These are phyloP conservation scores for Nothopassalora personata DNA, from an alignment of 2,329 filamentous ascomycete species.

Conservation along the genomic window DNA sequence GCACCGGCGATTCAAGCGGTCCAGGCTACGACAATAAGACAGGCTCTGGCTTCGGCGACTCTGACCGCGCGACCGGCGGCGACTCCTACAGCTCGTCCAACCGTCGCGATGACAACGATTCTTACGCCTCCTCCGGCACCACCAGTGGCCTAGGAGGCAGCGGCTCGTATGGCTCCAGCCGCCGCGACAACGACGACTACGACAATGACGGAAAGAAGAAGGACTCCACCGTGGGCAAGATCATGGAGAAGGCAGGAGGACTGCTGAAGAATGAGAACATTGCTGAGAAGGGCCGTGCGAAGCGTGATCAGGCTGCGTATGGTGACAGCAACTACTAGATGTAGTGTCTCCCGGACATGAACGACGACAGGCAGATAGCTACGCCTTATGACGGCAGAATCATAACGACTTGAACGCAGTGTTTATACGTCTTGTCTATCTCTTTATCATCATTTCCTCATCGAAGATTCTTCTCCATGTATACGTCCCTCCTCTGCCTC, in stretches of 20 bases:
- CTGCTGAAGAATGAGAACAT: conserved; percentile 46
- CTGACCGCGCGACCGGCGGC: not conserved
- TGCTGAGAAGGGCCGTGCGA: conserved; percentile 46
- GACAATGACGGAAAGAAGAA: conserved; percentile 4
- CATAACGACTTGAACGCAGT: not conserved
- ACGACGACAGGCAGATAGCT: not conserved
- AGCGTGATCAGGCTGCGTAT: conserved; percentile 39
- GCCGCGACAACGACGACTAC: conserved; percentile 9
- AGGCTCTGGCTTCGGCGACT: conserved; percentile 4
- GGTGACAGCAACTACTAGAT: not conserved
- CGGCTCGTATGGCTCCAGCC: conserved; percentile 7
- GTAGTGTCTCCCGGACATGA: not conserved
- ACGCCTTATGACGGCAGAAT: not conserved
- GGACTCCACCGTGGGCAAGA: conserved; percentile 9
- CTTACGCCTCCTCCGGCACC: conserved; percentile 13
- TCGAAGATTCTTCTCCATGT: not conserved
- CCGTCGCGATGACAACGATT: conserved; percentile 10
- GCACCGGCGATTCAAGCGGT: not conserved
- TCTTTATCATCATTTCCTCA: no score
- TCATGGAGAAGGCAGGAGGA: conserved; percentile 55
- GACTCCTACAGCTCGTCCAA: conserved; percentile 1
- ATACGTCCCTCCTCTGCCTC: no score
- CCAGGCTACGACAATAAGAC: conserved; percentile 2
- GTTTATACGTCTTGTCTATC: not conserved
- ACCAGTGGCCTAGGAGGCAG: conserved; percentile 2